Evolutionary conservation across 257 asterid genomes (phyloP).

Genomic region (Solanum lycopersicoides): DNA sequence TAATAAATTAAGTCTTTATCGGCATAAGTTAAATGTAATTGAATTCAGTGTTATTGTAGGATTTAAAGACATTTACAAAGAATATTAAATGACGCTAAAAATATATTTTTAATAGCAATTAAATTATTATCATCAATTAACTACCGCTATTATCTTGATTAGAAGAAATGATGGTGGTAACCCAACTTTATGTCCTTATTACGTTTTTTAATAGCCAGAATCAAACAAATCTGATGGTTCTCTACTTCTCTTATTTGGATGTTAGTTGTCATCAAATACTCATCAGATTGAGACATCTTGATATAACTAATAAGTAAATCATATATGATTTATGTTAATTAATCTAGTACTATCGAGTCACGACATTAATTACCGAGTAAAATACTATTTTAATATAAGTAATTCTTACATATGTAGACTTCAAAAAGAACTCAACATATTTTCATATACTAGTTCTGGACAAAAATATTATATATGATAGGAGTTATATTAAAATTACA

Average conservation of each 20-base stretch:
- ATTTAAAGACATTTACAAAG: too few species aligned
- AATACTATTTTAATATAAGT: not conserved
- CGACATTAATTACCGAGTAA: not conserved
- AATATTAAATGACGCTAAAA: too few species aligned
- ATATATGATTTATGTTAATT: not conserved
- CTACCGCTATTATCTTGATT: too few species aligned
- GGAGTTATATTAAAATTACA: too few species aligned
- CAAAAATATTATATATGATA: too few species aligned
- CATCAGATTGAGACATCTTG: not conserved
- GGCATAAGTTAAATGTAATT: too few species aligned
- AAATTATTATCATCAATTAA: too few species aligned
- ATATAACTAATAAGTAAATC: not conserved
- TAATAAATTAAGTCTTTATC: too few species aligned
- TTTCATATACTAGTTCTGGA: not conserved
- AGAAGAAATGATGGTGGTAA: too few species aligned
- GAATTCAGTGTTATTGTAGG: too few species aligned
- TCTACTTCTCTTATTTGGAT: not conserved
- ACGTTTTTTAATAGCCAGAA: not conserved
- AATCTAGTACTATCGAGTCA: not conserved
- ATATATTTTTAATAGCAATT: too few species aligned
- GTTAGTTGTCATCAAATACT: not conserved
- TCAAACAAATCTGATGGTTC: not conserved
- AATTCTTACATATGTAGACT: not conserved
- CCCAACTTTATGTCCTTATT: not conserved
- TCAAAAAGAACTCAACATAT: not conserved